phyloP scores from a whole-genome alignment of 306 rosid genomes.

The Malus sieversii region DNA sequence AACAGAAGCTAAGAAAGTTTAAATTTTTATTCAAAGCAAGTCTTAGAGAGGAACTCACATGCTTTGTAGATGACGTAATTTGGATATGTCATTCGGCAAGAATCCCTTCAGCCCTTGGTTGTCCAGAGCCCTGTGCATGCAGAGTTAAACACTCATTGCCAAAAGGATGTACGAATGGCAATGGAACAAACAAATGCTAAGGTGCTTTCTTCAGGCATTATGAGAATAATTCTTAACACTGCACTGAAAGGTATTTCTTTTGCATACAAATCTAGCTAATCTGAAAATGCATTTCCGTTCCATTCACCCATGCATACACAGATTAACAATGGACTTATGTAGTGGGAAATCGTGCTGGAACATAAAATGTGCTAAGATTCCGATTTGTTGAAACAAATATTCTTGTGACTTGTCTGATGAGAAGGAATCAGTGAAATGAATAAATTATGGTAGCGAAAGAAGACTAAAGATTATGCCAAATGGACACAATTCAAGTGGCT shows the following conservation, averaged over 20 bases:
- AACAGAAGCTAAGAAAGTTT: not conserved
- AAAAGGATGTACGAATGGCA: not conserved
- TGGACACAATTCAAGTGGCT: not conserved
- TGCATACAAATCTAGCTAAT: not conserved
- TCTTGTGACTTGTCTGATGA: too few species aligned
- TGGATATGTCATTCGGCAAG: constrained; percentile 67
- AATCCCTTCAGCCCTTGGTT: constrained; percentile 85
- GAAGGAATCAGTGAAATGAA: not conserved
- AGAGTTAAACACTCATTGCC: constrained; percentile 31
- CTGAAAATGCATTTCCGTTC: not conserved
- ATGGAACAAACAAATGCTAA: constrained; percentile 3
- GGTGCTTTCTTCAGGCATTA: not conserved
- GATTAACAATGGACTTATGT: not conserved
- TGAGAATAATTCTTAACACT: not conserved
- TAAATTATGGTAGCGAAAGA: not conserved
- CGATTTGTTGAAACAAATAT: not conserved
- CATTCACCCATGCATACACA: not conserved
- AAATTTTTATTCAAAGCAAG: not conserved
- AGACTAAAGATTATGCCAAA: not conserved
- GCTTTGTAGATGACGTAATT: constrained; percentile 62
- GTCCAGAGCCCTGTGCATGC: constrained; percentile 75
- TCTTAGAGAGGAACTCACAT: constrained; percentile 51
- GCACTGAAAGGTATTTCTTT: not conserved
- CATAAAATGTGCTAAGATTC: not conserved
- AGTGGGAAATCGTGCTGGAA: not conserved